Base-by-base conservation (phyloP, 495 filamentous ascomycete species). In the Aspergillus panamensis region DNA sequence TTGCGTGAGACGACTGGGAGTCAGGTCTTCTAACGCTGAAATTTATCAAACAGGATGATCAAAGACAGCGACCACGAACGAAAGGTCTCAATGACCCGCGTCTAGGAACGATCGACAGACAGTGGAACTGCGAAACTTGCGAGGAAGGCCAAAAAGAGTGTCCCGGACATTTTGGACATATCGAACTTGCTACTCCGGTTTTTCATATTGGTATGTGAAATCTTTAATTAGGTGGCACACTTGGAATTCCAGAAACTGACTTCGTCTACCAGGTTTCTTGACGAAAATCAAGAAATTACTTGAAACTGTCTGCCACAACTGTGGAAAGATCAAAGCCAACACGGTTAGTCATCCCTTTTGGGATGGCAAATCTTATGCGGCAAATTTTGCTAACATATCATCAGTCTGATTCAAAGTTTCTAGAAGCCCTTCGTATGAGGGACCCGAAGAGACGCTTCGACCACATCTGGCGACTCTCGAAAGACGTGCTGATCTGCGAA, bases 261-360 rank as follows among this genome's bases (percentile, higher is more conserved):
- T 56, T 55, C 54, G 32, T 45, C 37, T 40, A 13, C 10, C 62
- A 89, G 87, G 94, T 61, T 98, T 96, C 74, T 85, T 99, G 73
- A 92, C 87, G 62, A 96, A 97, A 75, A 91, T 92, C 66, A 97
- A 99, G 83, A 97, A 96, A 79, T 79, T 99, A 57, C 80, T 99
- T 62, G 94, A 99, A 81, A 91, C 89, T 32, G 92, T 97, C 67
- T 99, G 94, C 81, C 92, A 94, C 75, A 96, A 94, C 74, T 99
- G 94, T 79, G 90, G 91, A 71, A 96, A 91, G 81, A 88, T 97
- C 62, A 81, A 94, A 74, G 85, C 89, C 68, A 91, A 96, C 81
- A 87, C 87, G 85, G 93, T 97, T 84, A 90, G 94, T 91, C 75
- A 77, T 84, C 80, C 79, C 73, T 78, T 64, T 62, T 57, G 66